Evolutionary conservation across 305 asterid genomes (phyloP), one percentile per base, ranked within the genome.

Genomic region (Coffea humblotiana): DNA sequence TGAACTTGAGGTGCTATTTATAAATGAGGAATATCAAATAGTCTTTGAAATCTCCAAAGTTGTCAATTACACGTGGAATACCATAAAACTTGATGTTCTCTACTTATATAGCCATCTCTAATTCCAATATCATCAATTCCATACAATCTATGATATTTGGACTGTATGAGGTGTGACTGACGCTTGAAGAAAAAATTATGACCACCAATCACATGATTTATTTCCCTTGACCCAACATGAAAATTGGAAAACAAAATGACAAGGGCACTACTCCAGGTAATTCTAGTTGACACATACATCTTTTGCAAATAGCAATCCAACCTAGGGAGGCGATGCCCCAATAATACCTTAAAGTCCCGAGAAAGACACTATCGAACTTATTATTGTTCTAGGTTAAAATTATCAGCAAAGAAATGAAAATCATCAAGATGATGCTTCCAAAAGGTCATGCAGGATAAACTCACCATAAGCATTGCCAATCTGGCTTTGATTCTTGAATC

Each of bases 391-490:
- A 19, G 66, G 56, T 52, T 49, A 32, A 13, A 32, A 6, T 32
- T 49, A 48, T 68, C 8, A 48, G 40, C 16, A 74, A 66, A 35
- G 47, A 68, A 68, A 78, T 10, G 25, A 8, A 69, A 68, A n/a
- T 16, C 32, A 69, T 58, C 35, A 27, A 51, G 8, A 72, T 14
- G 74, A 58, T 70, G 61, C 32, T 19, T 19, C 19, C 32, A 23
- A 47, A 47, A 58, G 51, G 25, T 19, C n/a, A 49, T 65, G 65
- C 37, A 52, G 32, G 64, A 51, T 70, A 48, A 74, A 80, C 92
- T 82, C 64, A 96, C 99, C 99, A 23, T 94, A 96, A 27, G 99
- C 99, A 77, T 96, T 96, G 86, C 97, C 98, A 65, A 96, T 96
- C 86, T 96, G 99, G 90, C 91, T 92, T 82, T 96, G 97, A 83